Conservation (phyloP, 2,329 filamentous ascomycete species). For the Hypocreales sp. region DNA sequence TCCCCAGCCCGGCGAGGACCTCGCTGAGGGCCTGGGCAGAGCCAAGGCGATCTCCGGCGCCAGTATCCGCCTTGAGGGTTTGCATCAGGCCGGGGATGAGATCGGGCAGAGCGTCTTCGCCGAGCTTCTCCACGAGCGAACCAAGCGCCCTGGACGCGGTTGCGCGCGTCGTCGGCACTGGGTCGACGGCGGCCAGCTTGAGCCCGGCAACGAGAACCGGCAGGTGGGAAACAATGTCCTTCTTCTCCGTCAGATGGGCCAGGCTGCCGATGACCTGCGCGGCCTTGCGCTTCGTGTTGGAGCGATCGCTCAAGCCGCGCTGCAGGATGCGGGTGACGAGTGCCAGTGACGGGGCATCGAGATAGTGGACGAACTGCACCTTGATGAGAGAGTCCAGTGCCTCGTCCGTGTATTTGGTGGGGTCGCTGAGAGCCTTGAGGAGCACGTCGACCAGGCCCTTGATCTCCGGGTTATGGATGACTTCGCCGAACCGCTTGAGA, state of each 20-base stretch:
- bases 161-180: conserved; percentile 88
- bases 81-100: conserved; percentile 96
- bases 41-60: conserved; percentile 87
- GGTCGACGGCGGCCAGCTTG: conserved; percentile 80
- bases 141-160: conserved; percentile 92
- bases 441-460: conserved; percentile 83
- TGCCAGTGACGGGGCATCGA: conserved; percentile 92
- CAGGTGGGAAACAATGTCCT: conserved; percentile 80
- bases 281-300: conserved; percentile 89
- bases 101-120: conserved; percentile 90
- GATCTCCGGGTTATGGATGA: conserved; percentile 95
- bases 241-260: conserved; percentile 90
- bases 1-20: conserved; percentile 88
- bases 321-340: conserved; percentile 91
- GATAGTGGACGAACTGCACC: conserved; percentile 94
- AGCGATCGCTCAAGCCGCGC: conserved; percentile 78
- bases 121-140: conserved; percentile 93
- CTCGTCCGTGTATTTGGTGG: conserved; percentile 92
- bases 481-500: conserved; percentile 93
- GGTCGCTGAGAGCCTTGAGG: conserved; percentile 91
- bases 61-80: conserved; percentile 92
- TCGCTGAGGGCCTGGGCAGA: conserved; percentile 94
- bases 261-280: conserved; percentile 96
- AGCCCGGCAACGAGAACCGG: conserved; percentile 86
- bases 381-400: conserved; percentile 90